These are phyloP conservation scores for Nepenthes mirabilis DNA, from an alignment of 148 eudicot species.

Conservation along the genomic window DNA sequence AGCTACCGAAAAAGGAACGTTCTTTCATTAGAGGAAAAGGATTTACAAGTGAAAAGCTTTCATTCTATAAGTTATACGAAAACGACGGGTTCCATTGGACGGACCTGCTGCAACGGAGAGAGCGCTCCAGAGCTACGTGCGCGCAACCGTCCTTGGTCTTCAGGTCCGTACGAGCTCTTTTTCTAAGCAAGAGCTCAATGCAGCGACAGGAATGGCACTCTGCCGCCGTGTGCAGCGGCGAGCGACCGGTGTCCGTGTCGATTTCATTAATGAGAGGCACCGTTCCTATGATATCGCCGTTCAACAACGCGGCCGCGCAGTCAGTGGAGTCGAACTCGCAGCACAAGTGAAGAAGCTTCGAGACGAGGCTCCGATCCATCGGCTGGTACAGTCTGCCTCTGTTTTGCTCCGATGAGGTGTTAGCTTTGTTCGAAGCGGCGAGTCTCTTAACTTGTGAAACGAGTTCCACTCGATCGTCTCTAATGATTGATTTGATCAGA, in stretches of 20 bases:
- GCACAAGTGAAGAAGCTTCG: slow-evolving; percentile 18
- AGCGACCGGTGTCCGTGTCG: slow-evolving; percentile 7
- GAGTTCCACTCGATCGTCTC: slow-evolving; percentile 14
- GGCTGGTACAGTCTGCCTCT: not conserved
- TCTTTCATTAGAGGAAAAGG: no score
- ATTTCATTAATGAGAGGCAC: slow-evolving; percentile 17
- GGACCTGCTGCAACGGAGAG: slow-evolving; percentile 22
- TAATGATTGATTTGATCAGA: slow-evolving; percentile 14
- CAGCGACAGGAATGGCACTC: slow-evolving; percentile 16
- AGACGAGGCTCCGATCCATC: slow-evolving; percentile 8
- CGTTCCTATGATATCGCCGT: slow-evolving; percentile 13
- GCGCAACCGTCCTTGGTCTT: slow-evolving; percentile 10
- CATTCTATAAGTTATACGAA: no score
- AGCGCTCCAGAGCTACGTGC: slow-evolving; percentile 18
- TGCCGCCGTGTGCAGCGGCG: slow-evolving; percentile 30
- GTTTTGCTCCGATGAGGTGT: not conserved
- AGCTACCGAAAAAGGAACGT: no score
- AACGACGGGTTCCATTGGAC: no score
- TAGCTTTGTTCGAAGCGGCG: not conserved
- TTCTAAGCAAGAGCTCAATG: slow-evolving; percentile 20
- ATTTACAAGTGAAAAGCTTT: no score
- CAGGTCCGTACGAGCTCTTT: slow-evolving; percentile 24
- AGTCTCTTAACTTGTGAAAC: slow-evolving; percentile 1
- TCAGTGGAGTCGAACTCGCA: slow-evolving; percentile 20
- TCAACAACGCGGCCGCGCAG: slow-evolving; percentile 12